Base-by-base conservation (phyloP, 176 grass and related monocot species). In the Puya raimondii region DNA sequence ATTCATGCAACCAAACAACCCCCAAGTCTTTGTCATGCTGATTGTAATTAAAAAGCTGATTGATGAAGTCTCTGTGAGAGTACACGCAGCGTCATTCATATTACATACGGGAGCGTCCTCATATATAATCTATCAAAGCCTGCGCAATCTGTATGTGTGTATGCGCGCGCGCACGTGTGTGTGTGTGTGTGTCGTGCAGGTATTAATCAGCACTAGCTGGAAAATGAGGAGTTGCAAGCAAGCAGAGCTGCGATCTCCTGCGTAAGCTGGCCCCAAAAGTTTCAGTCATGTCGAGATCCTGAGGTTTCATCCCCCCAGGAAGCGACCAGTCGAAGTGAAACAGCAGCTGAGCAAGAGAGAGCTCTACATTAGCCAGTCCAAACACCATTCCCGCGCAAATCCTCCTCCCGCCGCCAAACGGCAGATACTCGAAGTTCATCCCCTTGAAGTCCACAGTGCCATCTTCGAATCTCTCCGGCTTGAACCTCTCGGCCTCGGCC, bases 271-370 rank as follows among this genome's bases (percentile, higher is more conserved):
- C 12, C 11, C 77, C 81, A 11, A 16, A 29, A 1, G 16, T 68
- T 67, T 90, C 87, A 0, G 71, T 58, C 82, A 85, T 85, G 58
- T 85, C 83, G 0, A 90, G 3, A 17, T 82, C 79, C 13, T 49
- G 67, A 0, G 68, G 50, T 0, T 23, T 47, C 10, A 49, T 4
- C 0, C 57, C 79, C 0, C 2, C 49, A 0, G 83, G 79, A 52
- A 90, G 50, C 8, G 14, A 15, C 76, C 80, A 85, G 47, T 90
- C 79, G 50, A 90, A 90, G 51, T 85, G 83, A 74, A 70, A 83
- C 12, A 90, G 75, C 26, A 90, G n/a, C 21, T 56, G 76, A 0
- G 87, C 87, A 4, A 90, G 79, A 9, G 71, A 64, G 11, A 90
- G 47, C 67, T 85, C 87, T 6, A 85, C 11, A 10, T 80, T 70